Evolutionary conservation across 495 filamentous ascomycete genomes (phyloP).

Genomic region (Hypomontagnella monticulosa): DNA sequence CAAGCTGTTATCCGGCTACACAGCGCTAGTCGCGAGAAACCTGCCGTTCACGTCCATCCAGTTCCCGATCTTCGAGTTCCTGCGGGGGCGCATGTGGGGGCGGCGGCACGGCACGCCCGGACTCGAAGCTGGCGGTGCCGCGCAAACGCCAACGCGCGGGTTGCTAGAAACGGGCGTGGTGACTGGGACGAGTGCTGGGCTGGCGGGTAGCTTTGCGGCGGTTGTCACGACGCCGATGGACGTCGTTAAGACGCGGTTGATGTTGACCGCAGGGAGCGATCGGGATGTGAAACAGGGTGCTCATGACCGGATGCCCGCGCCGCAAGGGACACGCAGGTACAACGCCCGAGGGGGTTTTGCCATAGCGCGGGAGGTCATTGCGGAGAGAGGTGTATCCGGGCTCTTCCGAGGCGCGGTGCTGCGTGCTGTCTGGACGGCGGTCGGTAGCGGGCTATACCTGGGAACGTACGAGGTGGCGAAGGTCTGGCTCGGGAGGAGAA

Average conservation of each 20-base stretch:
- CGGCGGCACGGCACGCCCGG: slow-evolving; percentile 34
- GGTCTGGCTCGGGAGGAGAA: slow-evolving; percentile 68
- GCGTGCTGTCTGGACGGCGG: slow-evolving; percentile 79
- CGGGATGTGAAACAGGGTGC: slow-evolving; percentile 37
- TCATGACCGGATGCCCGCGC: slow-evolving; percentile 43
- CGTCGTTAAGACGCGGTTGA: slow-evolving; percentile 85
- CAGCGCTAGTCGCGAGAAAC: slow-evolving; percentile 79
- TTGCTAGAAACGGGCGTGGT: slow-evolving; percentile 71
- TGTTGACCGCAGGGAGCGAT: slow-evolving; percentile 59
- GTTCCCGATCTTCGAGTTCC: slow-evolving; percentile 84
- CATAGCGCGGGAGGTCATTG: slow-evolving; percentile 69
- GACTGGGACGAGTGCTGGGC: slow-evolving; percentile 74
- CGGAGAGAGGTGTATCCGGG: slow-evolving; percentile 72
- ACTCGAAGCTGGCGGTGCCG: slow-evolving; percentile 25
- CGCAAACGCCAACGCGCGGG: slow-evolving; percentile 29
- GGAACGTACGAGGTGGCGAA: slow-evolving; percentile 85
- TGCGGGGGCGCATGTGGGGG: slow-evolving; percentile 57
- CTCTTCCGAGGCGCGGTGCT: slow-evolving; percentile 81
- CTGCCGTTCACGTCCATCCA: slow-evolving; percentile 88
- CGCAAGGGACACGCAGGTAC: slow-evolving; percentile 9
- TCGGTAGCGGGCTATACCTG: slow-evolving; percentile 85
- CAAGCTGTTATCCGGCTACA: slow-evolving; percentile 79
- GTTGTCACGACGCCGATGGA: slow-evolving; percentile 82
- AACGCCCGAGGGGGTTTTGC: slow-evolving; percentile 51
- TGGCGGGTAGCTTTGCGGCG: slow-evolving; percentile 74